These are phyloP conservation scores for Xerocomellus intermedius DNA, from an alignment of 768 basidiomycete species.

Conservation along the genomic window DNA sequence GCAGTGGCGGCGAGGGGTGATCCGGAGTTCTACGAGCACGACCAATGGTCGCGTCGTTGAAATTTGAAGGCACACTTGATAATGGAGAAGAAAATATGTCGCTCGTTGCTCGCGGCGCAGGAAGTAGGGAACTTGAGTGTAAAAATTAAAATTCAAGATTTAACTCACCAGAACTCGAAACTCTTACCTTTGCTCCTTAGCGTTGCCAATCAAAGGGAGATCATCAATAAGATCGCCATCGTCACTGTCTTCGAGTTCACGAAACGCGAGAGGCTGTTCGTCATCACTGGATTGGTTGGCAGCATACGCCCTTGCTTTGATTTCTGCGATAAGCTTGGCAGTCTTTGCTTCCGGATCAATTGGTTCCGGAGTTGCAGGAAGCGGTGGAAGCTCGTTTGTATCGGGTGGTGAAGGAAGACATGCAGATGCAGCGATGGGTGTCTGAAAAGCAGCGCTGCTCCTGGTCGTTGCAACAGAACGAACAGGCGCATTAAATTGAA, in stretches of 20 bases:
- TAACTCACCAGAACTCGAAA: background rate
- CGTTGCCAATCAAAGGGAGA: conserved; percentile 12
- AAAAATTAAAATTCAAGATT: background rate
- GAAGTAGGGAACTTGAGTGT: conserved; percentile 6
- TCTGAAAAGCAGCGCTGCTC: conserved; percentile 8
- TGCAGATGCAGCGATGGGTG: conserved; percentile 11
- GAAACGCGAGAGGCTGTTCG: conserved; percentile 32
- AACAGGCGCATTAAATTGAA: conserved; percentile 7
- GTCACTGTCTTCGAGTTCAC: conserved; percentile 50
- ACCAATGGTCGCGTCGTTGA: background rate
- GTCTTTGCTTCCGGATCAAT: conserved; percentile 44
- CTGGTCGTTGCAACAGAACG: conserved; percentile 1
- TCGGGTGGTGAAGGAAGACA: conserved; percentile 25
- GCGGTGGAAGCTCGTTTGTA: conserved; percentile 18
- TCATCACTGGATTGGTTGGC: conserved; percentile 47
- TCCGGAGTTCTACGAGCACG: background rate
- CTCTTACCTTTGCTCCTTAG: conserved; percentile 11
- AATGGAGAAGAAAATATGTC: conserved; percentile 22
- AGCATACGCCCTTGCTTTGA: conserved; percentile 60
- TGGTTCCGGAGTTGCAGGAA: conserved; percentile 32
- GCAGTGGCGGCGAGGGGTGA: conserved; percentile 4
- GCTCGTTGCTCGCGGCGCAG: background rate
- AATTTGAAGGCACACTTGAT: conserved; percentile 21
- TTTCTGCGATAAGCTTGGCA: conserved; percentile 57
- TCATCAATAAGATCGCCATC: conserved; percentile 42